Evolutionary conservation across 202 grass and related monocot genomes (phyloP), one percentile per base, ranked within the genome.

Genomic region (Setaria viridis): DNA sequence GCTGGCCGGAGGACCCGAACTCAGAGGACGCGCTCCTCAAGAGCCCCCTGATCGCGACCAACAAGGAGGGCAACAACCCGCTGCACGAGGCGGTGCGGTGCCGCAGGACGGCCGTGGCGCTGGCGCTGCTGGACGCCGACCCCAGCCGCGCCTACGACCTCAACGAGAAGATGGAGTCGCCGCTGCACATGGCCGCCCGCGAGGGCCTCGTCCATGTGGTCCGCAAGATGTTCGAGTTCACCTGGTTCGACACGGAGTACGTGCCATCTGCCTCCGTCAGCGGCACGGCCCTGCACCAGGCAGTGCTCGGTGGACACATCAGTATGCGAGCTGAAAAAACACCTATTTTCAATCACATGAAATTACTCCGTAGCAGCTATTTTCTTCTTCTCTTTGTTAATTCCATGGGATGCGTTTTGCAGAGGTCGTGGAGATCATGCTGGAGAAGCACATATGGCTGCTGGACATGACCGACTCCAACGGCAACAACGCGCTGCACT

Each of bases 41-140:
- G 42, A 46, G 43, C 43, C 43, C 5, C 5, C 62, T 84, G 14
- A 0, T 62, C 41, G 62, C 56, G 80, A 67, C 2, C 8, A 90
- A 90, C 88, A 63, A 67, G 1, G 56, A 15, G 3, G 84, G 88
- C 6, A 62, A 93, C 65, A 93, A 88, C 14, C 66, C 86, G 8
- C 49, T 95, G 68, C 93, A 95, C 45, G 88, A 91, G 77, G 93
- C 93, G 21, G 78, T 94, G 62, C 75, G 10, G 21, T 45, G 87
- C n/a, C 43, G 81, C 16, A 29, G 67, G 49, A 70, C 30, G 25
- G 29, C 71, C 35, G 48, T 89, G 45, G 92, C 87, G 34, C 25
- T 87, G 35, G 65, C 3, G 20, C 80, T 94, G 87, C 68, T 94
- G 57, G 50, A 71, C 3, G 84, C 66, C 35, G 89, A 94, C 10